Evolutionary conservation across 2,329 filamentous ascomycete genomes (phyloP), one percentile per base, ranked within the genome.

Genomic region (Penicillium sp.): DNA sequence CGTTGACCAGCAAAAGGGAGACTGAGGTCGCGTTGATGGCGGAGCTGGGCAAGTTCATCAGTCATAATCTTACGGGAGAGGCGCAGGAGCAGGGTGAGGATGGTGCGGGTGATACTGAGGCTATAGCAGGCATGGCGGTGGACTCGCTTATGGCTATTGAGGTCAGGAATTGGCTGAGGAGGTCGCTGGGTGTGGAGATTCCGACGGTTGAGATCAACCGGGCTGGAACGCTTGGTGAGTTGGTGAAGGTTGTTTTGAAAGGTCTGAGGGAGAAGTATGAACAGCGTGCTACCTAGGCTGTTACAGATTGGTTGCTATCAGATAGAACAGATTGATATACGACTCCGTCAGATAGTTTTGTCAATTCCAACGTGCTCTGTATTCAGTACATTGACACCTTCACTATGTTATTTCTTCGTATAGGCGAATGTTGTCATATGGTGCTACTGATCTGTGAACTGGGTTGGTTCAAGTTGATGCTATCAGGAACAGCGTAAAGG

Each of bases 191-290:
- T 0, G 46, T 66, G 7, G 62, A 67, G 5, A 51, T 67, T 16
- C 53, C 64, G 80, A 74, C 69, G 84, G 49, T 74, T 83, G 69
- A 88, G 82, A 73, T 85, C 14, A 53, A 55, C 1, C 53, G 54
- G 18, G 55, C 58, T 2, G 58, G 50, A 4, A 61, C 45, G 1
- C 45, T 62, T 2, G 49, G 54, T 4, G 55, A 52, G 0, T 37
- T 49, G 40, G 46, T 49, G 22, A 57, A 52, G 11, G 31, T 57
- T 0, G 53, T 53, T 3, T 16, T 58, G 12, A 50, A 52, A 11
- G 53, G 50, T 13, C 45, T 59, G 3, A 46, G 50, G 2, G 50
- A 56, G 9, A 56, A 53, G 33, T 47, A 55, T 27, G 45, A 48
- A 14, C 38, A 51, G 30, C 22, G 31, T 11, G 25, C 33, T 14